Evolutionary conservation across 1,284 basidiomycete genomes (phyloP), one percentile per base, ranked within the genome.

Genomic region (Uromyces viciae-fabae): DNA sequence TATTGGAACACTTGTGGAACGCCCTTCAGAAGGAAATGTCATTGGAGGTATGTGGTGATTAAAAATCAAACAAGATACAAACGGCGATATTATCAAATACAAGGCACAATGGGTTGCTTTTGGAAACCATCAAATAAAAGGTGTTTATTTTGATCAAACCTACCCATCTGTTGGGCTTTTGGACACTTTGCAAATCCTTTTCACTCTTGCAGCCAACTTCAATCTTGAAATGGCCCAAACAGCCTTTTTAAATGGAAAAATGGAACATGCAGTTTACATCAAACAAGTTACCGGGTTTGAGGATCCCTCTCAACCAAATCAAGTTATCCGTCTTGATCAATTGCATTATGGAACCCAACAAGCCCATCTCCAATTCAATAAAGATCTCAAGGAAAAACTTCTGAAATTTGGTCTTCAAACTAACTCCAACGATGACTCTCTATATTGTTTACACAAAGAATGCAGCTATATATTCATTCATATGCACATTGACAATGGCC

Each of bases 21-120:
- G 22, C 15, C 40, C 40, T 0, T 2, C 25, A 3, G 14, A 73
- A 1, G 46, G 25, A 1, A 52, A 73, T 19, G 4, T 73, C 1
- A 54, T 73, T 49, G 71, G 71, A 22, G 71, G 71, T 2, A 73
- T 73, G 71, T 73, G 71, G 71, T 25, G 71, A 17, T 52, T 73
- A 25, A 54, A 52, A 17, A 3, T 28, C 28, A 73, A 73, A 52
- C 40, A 36, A 1, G 71, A 73, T 33, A 15, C 46, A n/a, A 14
- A 25, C 28, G 71, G 71, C 19, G 49, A 73, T 15, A 54, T 54
- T 14, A 73, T 52, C 3, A 73, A 54, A 54, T 73, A 52, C 46
- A 73, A 73, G 19, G 71, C 71, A 0, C 4, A 46, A 5, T 73
- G 71, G 40, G 46, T 73, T 9, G 71, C 49, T 11, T 36, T 73